Evolutionary conservation across 2,329 filamentous ascomycete species (phyloP).

Genomic region (Alternaria tenuissima): DNA sequence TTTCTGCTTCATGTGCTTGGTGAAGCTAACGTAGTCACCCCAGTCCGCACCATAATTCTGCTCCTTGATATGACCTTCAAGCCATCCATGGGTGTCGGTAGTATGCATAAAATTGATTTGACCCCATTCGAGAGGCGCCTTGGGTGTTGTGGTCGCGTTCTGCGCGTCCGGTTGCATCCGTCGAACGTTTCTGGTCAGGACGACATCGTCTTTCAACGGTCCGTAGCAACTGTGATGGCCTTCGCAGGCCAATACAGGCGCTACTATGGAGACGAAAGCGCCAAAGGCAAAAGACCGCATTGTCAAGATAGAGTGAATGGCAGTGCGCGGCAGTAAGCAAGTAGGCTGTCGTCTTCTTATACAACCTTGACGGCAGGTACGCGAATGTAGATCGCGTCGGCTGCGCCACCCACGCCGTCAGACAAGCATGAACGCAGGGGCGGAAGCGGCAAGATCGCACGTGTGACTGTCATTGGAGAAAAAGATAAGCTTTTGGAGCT

Average conservation of each 20-base stretch:
- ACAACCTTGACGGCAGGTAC: background rate
- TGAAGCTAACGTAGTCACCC: conserved; percentile 71
- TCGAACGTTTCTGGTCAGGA: conserved; percentile 52
- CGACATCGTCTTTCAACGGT: conserved; percentile 49
- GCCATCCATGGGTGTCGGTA: conserved; percentile 69
- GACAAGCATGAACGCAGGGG: background rate
- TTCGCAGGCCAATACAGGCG: conserved; percentile 38
- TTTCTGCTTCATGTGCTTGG: conserved; percentile 66
- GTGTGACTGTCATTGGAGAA: conserved; percentile 23
- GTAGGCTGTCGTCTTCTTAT: conserved; percentile 14
- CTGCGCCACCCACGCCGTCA: background rate
- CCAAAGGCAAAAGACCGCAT: conserved; percentile 21
- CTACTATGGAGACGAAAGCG: conserved; percentile 17
- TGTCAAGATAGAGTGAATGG: conserved; percentile 5
- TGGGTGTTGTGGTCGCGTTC: conserved; percentile 49
- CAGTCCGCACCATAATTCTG: conserved; percentile 71
- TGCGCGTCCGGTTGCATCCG: conserved; percentile 57
- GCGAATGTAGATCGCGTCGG: conserved; percentile 1
- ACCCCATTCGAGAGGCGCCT: conserved; percentile 64
- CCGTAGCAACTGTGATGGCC: conserved; percentile 50
- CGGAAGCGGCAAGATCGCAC: conserved; percentile 16
- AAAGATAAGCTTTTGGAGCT: conserved; percentile 34
- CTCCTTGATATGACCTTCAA: conserved; percentile 68
- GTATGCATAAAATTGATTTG: conserved; percentile 73
- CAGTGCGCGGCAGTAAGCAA: background rate